phyloP scores from a whole-genome alignment of 2,329 filamentous ascomycete species.

The Colletotrichum sp. region DNA sequence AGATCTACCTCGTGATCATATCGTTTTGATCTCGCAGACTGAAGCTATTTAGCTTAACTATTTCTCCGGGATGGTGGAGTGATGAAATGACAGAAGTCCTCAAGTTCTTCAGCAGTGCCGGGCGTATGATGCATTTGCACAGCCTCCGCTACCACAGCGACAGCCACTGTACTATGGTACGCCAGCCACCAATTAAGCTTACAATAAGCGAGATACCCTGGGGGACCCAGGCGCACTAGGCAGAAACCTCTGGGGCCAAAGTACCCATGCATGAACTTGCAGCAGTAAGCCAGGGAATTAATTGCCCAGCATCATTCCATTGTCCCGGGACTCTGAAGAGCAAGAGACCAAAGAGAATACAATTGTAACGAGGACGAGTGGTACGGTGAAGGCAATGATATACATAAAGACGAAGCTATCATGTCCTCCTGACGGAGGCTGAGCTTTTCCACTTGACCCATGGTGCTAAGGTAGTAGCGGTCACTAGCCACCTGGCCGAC shows the following conservation, averaged over 20 bases:
- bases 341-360: not conserved
- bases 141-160: not conserved
- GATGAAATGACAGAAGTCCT: not conserved
- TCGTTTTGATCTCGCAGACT: not conserved
- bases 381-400: too few species aligned
- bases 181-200: constrained; percentile 1
- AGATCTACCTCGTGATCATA: not conserved
- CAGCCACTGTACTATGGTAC: not conserved
- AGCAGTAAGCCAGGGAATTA: too few species aligned
- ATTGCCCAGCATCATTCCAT: not conserved
- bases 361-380: too few species aligned
- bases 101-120: not conserved
- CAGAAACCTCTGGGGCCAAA: not conserved
- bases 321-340: not conserved
- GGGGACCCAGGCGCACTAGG: not conserved
- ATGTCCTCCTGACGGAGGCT: not conserved
- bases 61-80: not conserved
- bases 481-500: not conserved
- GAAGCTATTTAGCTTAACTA: not conserved
- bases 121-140: not conserved
- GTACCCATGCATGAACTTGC: not conserved
- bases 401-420: too few species aligned
- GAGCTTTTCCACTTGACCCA: not conserved
- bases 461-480: not conserved
- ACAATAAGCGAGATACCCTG: not conserved